Base-by-base conservation (phyloP, 768 basidiomycete species). In the Lactarius hatsudake region DNA sequence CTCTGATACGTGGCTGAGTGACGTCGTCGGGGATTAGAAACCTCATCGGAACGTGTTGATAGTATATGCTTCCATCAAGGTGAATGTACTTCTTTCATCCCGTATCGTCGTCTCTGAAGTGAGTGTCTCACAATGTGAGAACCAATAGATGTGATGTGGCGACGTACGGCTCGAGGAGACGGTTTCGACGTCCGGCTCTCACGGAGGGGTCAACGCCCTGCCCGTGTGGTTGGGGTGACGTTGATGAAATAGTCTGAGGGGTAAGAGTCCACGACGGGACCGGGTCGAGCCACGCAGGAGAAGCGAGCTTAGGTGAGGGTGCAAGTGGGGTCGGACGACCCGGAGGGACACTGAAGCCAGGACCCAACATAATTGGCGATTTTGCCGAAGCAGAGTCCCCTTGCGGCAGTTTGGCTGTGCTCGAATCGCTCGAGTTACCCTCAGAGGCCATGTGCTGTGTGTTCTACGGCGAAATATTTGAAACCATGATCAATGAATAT, bases 21-120 rank as follows among this genome's bases (percentile, higher is more conserved):
- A 67, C 58, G 18, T 59, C 66, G 40, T 63, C 62, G 15, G 66
- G 61, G 10, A 61, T 67, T 4, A 63, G 23, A 23, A 63, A n/a
- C 2, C 53, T 40, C 10, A 1, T 26, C 38, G 20, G 6, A 18
- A 54, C n/a, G 1, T 20, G 56, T 67, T 15, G 61, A 43, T 62
- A 58, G 40, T 59, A 59, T 3, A 32, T 62, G 6, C 45, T 9
- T 32, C 66, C 66, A 5, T 59, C 56, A 9, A 66, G 36, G 34
- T 66, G 56, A 10, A 40, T 28, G 26, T 66, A 62, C 23, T 59
- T 45, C 43, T 40, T 43, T 55, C 55, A 66, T 18, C 55, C 65
- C 13, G 36, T 32, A 1, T 28, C 2, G 26, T 51, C 65, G 5
- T 51, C 61, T 30, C 61, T 66, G 30, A 34, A 20, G n/a, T 17